These are phyloP conservation scores for Spizellomyces sp. DNA, from an alignment of 192 early-diverging fungal genomes.

Conservation along the genomic window DNA sequence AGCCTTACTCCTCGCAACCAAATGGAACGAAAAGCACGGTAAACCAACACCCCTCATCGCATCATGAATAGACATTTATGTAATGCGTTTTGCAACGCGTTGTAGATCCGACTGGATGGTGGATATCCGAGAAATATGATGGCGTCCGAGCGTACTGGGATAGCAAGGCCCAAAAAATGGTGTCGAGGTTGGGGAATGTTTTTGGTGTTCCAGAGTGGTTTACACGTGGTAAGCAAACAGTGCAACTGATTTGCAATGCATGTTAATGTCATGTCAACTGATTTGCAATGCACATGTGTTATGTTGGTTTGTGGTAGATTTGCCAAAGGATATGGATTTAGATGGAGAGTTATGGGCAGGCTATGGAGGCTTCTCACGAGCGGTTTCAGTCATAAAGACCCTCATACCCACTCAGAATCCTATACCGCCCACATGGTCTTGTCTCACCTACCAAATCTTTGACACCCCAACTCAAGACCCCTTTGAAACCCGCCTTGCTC, in stretches of 20 bases:
- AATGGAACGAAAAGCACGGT: too few relatives aligned
- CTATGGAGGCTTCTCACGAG: conserved; percentile 62
- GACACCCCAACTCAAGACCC: conserved; percentile 59
- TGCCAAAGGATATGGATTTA: conserved; percentile 59
- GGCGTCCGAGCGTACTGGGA: conserved; percentile 71
- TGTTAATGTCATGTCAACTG: neutral
- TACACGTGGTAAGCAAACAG: conserved; percentile 36
- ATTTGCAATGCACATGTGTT: neutral
- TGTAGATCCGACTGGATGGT: conserved; percentile 70
- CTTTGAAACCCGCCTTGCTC: conserved; percentile 57
- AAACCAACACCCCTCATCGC: neutral
- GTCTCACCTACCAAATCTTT: conserved; percentile 63
- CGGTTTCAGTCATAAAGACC: conserved; percentile 63
- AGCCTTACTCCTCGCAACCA: too few relatives aligned
- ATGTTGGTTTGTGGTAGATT: neutral
- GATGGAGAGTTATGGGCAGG: conserved; percentile 76
- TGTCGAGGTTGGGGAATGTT: conserved; percentile 60
- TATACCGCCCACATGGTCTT: conserved; percentile 39
- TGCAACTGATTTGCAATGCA: neutral
- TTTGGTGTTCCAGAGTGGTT: conserved; percentile 60
- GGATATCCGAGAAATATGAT: conserved; percentile 75
- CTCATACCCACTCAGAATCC: conserved; percentile 23
- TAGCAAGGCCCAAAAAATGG: conserved; percentile 43
- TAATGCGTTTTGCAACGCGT: neutral
- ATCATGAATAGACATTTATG: neutral